Conservation (phyloP, 75 land plant genomes). For the Picea sitchensis region DNA sequence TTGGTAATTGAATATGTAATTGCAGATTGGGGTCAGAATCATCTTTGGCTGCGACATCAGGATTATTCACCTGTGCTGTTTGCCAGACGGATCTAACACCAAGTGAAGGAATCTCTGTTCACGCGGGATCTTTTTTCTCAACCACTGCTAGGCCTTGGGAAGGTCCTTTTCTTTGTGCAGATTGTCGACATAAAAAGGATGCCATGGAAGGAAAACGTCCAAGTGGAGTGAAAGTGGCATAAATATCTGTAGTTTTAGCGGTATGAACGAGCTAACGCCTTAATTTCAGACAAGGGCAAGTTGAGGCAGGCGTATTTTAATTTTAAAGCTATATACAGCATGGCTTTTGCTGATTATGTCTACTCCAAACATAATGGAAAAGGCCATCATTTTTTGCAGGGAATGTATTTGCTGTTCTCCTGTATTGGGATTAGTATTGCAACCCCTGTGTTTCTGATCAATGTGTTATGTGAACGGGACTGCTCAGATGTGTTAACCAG, state of each 20-base stretch:
- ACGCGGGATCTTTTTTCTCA: slow-evolving; percentile 82
- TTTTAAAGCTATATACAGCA: not conserved
- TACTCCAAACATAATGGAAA: not conserved
- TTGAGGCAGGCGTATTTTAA: not conserved
- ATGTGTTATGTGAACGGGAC: not conserved
- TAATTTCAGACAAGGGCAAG: not conserved
- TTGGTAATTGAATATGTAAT: slow-evolving; percentile 2
- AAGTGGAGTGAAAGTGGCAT: slow-evolving; percentile 49
- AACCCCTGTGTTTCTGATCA: slow-evolving; percentile 8
- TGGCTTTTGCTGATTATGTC: not conserved
- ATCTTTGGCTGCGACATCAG: slow-evolving; percentile 25
- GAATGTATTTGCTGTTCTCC: slow-evolving; percentile 8
- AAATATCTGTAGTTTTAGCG: not conserved
- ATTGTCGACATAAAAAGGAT: slow-evolving; percentile 75
- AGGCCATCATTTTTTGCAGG: slow-evolving; percentile 8
- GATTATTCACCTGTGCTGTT: slow-evolving; percentile 68
- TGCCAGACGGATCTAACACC: slow-evolving; percentile 77
- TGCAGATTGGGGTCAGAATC: slow-evolving; percentile 36
- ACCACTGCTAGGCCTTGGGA: slow-evolving; percentile 63
- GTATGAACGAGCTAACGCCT: not conserved
- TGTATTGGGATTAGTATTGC: slow-evolving; percentile 2
- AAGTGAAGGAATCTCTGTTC: slow-evolving; percentile 73
- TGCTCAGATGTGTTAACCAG: slow-evolving; percentile 12
- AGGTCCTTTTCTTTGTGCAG: slow-evolving; percentile 84
- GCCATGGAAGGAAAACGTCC: slow-evolving; percentile 81